Evolutionary conservation across 805 yeast genomes (phyloP).

Genomic region (Kazachstania africana): DNA sequence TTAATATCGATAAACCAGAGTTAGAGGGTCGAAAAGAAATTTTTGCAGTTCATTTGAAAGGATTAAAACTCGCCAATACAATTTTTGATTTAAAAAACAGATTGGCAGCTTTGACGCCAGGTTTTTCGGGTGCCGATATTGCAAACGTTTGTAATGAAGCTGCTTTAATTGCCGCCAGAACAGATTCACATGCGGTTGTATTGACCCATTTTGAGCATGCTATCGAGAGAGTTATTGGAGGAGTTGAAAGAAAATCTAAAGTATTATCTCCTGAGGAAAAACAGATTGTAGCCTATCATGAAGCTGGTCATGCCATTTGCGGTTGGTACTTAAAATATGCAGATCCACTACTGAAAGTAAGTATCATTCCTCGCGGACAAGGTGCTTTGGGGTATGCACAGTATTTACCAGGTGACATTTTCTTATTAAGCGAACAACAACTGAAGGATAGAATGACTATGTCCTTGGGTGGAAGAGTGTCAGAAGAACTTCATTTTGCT

Average conservation of each 20-base stretch:
- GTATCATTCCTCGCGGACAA: constrained; percentile 93
- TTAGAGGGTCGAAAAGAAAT: constrained; percentile 91
- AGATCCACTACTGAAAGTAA: constrained; percentile 88
- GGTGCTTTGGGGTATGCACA: constrained; percentile 98
- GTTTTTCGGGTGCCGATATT: constrained; percentile 96
- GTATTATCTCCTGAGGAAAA: constrained; percentile 79
- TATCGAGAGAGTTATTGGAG: constrained; percentile 94
- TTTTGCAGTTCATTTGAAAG: constrained; percentile 72
- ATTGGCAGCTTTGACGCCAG: constrained; percentile 92
- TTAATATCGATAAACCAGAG: constrained; percentile 85
- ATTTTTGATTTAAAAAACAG: constrained; percentile 62
- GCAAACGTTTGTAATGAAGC: constrained; percentile 97
- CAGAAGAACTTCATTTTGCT: constrained; percentile 84
- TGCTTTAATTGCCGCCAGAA: constrained; percentile 91
- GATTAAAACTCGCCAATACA: constrained; percentile 47
- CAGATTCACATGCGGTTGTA: constrained; percentile 55
- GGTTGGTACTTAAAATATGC: constrained; percentile 92
- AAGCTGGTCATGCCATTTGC: constrained; percentile 97
- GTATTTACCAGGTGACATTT: constrained; percentile 87
- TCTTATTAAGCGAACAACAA: constrained; percentile 65
- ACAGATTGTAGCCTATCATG: constrained; percentile 89
- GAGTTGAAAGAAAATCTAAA: constrained; percentile 81
- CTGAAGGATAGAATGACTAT: constrained; percentile 84
- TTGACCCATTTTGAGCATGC: constrained; percentile 86
- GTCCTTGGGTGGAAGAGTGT: constrained; percentile 95